phyloP scores from a whole-genome alignment of 805 yeast species.

The Candida easanensis region DNA sequence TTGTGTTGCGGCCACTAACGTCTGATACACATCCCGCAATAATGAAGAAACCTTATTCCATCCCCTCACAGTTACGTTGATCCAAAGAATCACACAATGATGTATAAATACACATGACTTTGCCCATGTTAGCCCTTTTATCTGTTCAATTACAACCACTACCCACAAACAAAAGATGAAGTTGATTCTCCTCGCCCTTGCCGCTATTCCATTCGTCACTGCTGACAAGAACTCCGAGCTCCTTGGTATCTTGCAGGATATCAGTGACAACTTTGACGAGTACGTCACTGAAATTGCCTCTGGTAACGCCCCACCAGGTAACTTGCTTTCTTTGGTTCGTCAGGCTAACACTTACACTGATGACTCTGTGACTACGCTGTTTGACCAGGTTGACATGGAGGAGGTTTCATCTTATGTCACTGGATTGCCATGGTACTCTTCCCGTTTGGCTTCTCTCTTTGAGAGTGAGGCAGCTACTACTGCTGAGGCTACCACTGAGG shows the following conservation, averaged over 20 bases:
- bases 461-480: conserved; percentile 12
- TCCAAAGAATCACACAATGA: too few relatives aligned
- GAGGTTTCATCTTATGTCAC: conserved; percentile 27
- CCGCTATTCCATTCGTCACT: conserved; percentile 8
- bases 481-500: conserved; percentile 8
- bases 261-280: conserved; percentile 18
- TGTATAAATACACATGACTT: too few relatives aligned
- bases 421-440: conserved; percentile 33
- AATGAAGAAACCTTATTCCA: too few relatives aligned
- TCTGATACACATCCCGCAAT: too few relatives aligned
- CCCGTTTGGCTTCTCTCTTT: conserved; percentile 18
- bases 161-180: too few relatives aligned
- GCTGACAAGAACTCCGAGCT: conserved; percentile 12
- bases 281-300: conserved; percentile 22
- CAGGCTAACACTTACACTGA: conserved; percentile 32
- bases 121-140: too few relatives aligned
- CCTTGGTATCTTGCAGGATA: conserved; percentile 17
- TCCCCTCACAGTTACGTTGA: too few relatives aligned
- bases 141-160: too few relatives aligned
- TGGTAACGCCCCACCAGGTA: conserved; percentile 28
- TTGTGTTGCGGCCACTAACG: too few relatives aligned
- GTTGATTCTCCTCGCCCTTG: conserved; percentile 8
- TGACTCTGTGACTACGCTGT: conserved; percentile 32
- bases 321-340: conserved; percentile 27
- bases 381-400: conserved; percentile 24